Conservation (phyloP, 805 yeast species). For the Saccharomycopsis capsularis region DNA sequence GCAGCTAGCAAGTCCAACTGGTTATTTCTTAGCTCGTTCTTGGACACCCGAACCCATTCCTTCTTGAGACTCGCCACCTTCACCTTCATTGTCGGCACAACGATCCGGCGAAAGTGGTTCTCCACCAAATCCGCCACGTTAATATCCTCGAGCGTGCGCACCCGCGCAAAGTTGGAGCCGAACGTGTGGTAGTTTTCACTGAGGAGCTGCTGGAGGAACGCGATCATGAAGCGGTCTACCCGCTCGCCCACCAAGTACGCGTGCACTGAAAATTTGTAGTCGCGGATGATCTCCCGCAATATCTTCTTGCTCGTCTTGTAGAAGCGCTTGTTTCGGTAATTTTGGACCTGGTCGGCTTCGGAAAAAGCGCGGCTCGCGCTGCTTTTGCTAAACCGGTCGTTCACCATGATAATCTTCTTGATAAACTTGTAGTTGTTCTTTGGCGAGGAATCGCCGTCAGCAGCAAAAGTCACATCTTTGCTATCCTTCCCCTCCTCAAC, state of each 20-base stretch:
- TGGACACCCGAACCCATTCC: conserved; percentile 6
- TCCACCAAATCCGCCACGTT: conserved; percentile 3
- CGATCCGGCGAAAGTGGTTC: conserved; percentile 10
- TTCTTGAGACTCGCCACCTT: conserved; percentile 6
- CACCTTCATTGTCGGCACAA: conserved; percentile 16
- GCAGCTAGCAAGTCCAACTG: background rate
- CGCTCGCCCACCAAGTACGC: conserved; percentile 2
- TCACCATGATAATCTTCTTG: conserved; percentile 17
- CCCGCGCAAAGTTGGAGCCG: conserved; percentile 15
- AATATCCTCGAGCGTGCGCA: conserved; percentile 3
- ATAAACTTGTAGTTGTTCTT: conserved; percentile 5
- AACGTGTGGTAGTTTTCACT: conserved; percentile 12
- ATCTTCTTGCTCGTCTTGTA: conserved; percentile 1
- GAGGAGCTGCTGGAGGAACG: conserved; percentile 10
- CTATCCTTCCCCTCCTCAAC: background rate
- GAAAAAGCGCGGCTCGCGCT: background rate
- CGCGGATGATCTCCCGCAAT: conserved; percentile 8
- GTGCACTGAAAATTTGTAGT: conserved; percentile 14
- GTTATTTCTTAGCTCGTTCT: conserved; percentile 12
- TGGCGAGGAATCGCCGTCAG: background rate
- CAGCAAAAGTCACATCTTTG: background rate
- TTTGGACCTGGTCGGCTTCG: too few species aligned
- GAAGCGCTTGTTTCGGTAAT: conserved; percentile 6
- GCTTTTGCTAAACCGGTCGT: conserved; percentile 8
- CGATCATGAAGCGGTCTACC: conserved; percentile 9